A percentile compares a stretch with the other conserved stretches of the same genome.
These are phyloP conservation scores for Scedosporium aurantiacum DNA, from an alignment of 2,329 filamentous ascomycete species.

Conservation along the genomic window DNA sequence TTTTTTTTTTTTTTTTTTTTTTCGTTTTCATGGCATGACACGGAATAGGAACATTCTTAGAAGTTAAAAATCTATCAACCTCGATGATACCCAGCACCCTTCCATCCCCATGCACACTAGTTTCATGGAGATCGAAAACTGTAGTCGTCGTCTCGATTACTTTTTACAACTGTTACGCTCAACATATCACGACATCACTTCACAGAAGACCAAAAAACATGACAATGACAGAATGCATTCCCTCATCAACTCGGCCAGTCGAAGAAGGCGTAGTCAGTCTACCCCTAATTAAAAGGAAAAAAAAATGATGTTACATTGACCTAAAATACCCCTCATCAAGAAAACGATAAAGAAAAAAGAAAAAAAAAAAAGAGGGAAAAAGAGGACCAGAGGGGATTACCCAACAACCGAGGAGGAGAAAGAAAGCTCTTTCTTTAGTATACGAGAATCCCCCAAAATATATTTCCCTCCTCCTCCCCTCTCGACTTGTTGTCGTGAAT, in stretches of 20 bases:
- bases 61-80: too few relatives aligned
- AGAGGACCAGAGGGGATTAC: not conserved
- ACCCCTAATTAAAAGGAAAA: not conserved
- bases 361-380: not conserved
- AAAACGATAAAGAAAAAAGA: not conserved
- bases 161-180: not conserved
- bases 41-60: too few relatives aligned
- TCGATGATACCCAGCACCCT: too few relatives aligned
- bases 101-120: not conserved
- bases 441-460: not conserved
- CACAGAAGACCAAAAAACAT: not conserved
- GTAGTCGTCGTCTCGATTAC: not conserved
- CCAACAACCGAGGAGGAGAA: not conserved
- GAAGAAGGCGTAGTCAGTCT: not conserved
- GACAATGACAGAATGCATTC: constrained; percentile 1
- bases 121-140: not conserved
- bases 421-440: not conserved
- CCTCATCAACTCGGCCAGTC: not conserved
- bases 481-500: not conserved
- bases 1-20: not conserved
- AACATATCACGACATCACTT: not conserved
- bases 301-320: constrained; percentile 1
- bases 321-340: not conserved
- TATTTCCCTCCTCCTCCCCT: not conserved
- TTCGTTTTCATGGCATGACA: not conserved